A percentile compares a stretch with the other conserved stretches of the same genome.
Evolutionary conservation across 2,329 filamentous ascomycete species (phyloP).

Genomic region (Colletotrichum plurivorum): DNA sequence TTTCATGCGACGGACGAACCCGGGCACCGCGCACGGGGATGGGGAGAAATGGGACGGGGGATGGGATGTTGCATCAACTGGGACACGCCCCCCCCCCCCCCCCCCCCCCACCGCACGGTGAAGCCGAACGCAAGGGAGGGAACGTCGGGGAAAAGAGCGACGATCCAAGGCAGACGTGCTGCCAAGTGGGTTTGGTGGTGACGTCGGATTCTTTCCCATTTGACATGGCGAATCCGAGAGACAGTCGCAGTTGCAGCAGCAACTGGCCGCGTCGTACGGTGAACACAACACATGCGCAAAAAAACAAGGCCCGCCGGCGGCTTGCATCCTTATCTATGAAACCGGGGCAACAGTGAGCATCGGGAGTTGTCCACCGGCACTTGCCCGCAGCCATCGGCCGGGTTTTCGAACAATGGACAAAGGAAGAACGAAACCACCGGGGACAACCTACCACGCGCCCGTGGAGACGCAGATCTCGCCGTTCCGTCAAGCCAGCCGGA

Average conservation of each 20-base stretch:
- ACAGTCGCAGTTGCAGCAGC: too few species aligned
- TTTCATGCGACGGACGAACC: slow-evolving; percentile 18
- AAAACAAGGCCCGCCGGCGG: too few species aligned
- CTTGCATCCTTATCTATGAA: too few species aligned
- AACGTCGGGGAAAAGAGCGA: background rate
- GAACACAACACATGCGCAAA: too few species aligned
- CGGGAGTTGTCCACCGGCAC: too few species aligned
- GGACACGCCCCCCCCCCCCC: slow-evolving; percentile 34
- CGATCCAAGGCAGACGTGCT: background rate
- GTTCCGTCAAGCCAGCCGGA: slow-evolving; percentile 14
- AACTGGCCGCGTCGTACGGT: too few species aligned
- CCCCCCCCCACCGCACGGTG: slow-evolving; percentile 51
- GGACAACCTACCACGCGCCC: background rate
- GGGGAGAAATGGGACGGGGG: slow-evolving; percentile 1
- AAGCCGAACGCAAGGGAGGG: slow-evolving; percentile 32
- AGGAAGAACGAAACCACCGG: background rate
- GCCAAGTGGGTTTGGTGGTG: slow-evolving; percentile 15
- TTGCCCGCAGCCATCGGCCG: too few species aligned
- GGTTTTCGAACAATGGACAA: background rate
- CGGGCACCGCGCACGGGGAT: slow-evolving; percentile 3
- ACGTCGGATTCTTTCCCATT: too few species aligned
- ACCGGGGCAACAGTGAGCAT: too few species aligned
- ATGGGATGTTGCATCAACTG: slow-evolving; percentile 3
- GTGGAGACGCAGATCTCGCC: background rate
- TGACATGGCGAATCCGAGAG: too few species aligned